These are phyloP conservation scores for Floccularia luteovirens DNA, from an alignment of 768 basidiomycete species.

Conservation along the genomic window DNA sequence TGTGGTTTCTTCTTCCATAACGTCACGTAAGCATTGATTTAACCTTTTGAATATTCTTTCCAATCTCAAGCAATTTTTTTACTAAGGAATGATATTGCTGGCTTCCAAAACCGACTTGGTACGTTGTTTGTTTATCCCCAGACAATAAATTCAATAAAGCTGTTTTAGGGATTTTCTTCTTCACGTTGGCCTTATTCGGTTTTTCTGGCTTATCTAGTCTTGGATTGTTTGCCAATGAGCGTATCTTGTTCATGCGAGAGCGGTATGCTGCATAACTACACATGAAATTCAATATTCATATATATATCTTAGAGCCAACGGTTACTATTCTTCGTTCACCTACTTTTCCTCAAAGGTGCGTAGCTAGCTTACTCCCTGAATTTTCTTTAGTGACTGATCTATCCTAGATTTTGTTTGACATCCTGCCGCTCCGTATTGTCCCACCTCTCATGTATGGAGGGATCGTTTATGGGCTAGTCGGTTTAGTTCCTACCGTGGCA, in stretches of 20 bases:
- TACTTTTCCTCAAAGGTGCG: slow-evolving; percentile 91
- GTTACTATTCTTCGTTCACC: slow-evolving; percentile 94
- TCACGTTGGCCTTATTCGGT: slow-evolving; percentile 92
- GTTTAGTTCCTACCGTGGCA: slow-evolving; percentile 83
- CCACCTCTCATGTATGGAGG: slow-evolving; percentile 94
- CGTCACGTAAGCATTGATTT: slow-evolving; percentile 52
- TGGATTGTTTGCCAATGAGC: slow-evolving; percentile 90
- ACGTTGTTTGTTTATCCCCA: slow-evolving; percentile 8
- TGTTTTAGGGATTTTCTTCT: slow-evolving; percentile 85
- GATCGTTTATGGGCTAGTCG: slow-evolving; percentile 92
- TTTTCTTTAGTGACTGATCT: neutral
- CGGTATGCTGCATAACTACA: slow-evolving; percentile 42
- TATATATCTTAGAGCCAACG: slow-evolving; percentile 66
- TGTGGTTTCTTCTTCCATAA: slow-evolving; percentile 93
- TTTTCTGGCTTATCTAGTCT: slow-evolving; percentile 95
- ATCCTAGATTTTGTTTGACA: slow-evolving; percentile 84
- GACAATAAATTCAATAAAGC: neutral
- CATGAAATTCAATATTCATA: neutral
- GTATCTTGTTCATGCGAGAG: slow-evolving; percentile 97
- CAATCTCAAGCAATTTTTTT: neutral
- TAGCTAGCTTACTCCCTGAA: neutral
- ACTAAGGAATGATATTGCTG: slow-evolving; percentile 80
- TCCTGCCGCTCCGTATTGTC: slow-evolving; percentile 88
- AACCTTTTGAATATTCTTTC: neutral
- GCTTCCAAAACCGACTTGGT: slow-evolving; percentile 94